These are phyloP conservation scores for Gnomoniopsis smithogilvyi DNA, from an alignment of 2,329 filamentous ascomycete genomes.

Conservation along the genomic window DNA sequence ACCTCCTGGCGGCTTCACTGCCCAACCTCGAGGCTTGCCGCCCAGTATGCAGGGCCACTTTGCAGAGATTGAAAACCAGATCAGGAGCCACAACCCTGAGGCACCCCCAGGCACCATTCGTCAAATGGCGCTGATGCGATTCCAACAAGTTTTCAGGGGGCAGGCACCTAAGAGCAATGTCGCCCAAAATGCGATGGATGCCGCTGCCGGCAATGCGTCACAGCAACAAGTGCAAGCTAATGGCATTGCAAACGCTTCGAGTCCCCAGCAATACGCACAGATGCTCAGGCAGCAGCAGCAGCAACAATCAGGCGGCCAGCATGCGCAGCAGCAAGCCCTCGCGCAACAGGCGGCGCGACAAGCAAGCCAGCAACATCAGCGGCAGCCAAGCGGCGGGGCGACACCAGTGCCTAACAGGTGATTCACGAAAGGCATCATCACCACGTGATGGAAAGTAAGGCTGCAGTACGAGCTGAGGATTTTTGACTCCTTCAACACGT, in stretches of 20 bases:
- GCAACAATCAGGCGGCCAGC: slow-evolving; percentile 30
- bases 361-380: slow-evolving; percentile 24
- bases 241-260: slow-evolving; percentile 44
- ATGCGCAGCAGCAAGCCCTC: slow-evolving; percentile 2
- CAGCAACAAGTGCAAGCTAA: slow-evolving; percentile 48
- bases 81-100: slow-evolving; percentile 49
- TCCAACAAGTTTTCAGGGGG: slow-evolving; percentile 28
- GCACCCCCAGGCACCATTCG: slow-evolving; percentile 47
- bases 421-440: too few relatives aligned
- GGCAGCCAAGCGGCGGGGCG: slow-evolving; percentile 16
- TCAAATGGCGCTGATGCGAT: slow-evolving; percentile 48
- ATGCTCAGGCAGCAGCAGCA: slow-evolving; percentile 57
- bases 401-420: slow-evolving; percentile 14
- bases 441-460: too few relatives aligned
- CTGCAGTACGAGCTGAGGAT: too few relatives aligned
- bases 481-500: too few relatives aligned
- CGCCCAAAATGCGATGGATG: slow-evolving; percentile 50
- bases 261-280: slow-evolving; percentile 59
- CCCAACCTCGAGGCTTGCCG: slow-evolving; percentile 38
- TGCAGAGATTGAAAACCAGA: slow-evolving; percentile 48
- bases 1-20: slow-evolving; percentile 26
- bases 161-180: slow-evolving; percentile 42
- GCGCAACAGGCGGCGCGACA: slow-evolving; percentile 28
- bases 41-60: slow-evolving; percentile 47
- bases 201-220: slow-evolving; percentile 47